phyloP scores from a whole-genome alignment of 2,329 filamentous ascomycete species.

The Sordariomycetes sp. region DNA sequence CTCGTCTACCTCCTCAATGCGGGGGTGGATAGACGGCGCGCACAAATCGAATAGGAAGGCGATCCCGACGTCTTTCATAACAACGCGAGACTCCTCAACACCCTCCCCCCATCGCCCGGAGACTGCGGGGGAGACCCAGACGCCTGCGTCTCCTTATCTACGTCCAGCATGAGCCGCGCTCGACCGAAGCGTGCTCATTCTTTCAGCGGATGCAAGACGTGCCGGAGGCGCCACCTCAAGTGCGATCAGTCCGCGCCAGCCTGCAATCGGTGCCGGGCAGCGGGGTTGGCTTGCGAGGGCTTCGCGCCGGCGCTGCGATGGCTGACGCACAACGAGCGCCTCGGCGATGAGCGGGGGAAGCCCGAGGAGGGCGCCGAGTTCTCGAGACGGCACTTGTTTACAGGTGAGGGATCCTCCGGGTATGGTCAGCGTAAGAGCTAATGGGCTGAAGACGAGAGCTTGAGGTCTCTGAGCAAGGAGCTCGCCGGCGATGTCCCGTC shows the following conservation, averaged over 20 bases:
- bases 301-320: background rate
- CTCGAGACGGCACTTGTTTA: background rate
- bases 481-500: background rate
- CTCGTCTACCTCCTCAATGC: too few relatives aligned
- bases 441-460: background rate
- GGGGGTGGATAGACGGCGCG: too few relatives aligned
- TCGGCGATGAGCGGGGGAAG: background rate
- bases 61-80: background rate
- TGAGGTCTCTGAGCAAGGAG: background rate
- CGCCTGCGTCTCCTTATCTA: background rate
- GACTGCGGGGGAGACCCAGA: too few relatives aligned
- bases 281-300: background rate
- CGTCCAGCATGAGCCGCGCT: background rate
- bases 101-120: background rate
- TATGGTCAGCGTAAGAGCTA: background rate
- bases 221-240: conserved; percentile 25
- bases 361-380: background rate
- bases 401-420: background rate
- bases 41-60: background rate
- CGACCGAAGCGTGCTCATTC: background rate
- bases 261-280: conserved; percentile 11
- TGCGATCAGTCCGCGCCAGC: conserved; percentile 26
- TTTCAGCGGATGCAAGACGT: conserved; percentile 19
- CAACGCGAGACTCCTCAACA: background rate
- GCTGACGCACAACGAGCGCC: background rate